A percentile compares a stretch with the other conserved stretches of the same genome.
phyloP scores from a whole-genome alignment of 2,329 filamentous ascomycete species.

The Fusarium veterinarium region DNA sequence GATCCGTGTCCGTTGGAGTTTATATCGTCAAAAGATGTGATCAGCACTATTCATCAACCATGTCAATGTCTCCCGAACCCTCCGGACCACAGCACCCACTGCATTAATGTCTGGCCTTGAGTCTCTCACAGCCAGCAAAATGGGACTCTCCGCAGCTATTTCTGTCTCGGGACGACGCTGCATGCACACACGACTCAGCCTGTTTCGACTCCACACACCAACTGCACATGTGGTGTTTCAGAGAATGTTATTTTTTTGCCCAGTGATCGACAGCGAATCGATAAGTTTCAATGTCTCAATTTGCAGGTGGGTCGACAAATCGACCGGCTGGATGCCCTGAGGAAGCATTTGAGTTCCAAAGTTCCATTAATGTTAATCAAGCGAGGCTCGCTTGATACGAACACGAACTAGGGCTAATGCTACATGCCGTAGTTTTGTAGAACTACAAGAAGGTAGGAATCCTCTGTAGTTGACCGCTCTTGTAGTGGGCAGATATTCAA shows the following conservation, averaged over 20 bases:
- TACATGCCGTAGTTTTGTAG: neutral
- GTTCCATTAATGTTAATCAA: neutral
- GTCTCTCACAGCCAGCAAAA: conserved; percentile 5
- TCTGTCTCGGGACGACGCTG: conserved; percentile 22
- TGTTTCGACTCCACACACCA: conserved; percentile 20
- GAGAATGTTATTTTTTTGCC: conserved; percentile 13
- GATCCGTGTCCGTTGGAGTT: conserved; percentile 16
- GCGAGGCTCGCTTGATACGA: neutral
- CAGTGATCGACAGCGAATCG: conserved; percentile 15
- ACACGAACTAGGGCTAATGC: neutral
- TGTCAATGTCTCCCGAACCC: neutral
- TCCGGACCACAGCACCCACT: neutral
- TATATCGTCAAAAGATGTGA: neutral
- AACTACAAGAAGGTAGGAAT: neutral
- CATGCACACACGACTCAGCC: conserved; percentile 28
- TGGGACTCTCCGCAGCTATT: conserved; percentile 18
- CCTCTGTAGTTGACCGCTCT: conserved; percentile 13
- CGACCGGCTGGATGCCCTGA: neutral
- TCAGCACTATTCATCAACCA: neutral
- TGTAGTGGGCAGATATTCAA: conserved; percentile 7
- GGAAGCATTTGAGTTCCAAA: neutral
- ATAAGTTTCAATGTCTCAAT: conserved; percentile 1
- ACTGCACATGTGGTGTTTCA: conserved; percentile 30
- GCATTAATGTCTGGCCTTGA: neutral
- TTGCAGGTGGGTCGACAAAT: conserved; percentile 5